Evolutionary conservation across 768 basidiomycete species (phyloP).

Genomic region (Boletus huronensis): DNA sequence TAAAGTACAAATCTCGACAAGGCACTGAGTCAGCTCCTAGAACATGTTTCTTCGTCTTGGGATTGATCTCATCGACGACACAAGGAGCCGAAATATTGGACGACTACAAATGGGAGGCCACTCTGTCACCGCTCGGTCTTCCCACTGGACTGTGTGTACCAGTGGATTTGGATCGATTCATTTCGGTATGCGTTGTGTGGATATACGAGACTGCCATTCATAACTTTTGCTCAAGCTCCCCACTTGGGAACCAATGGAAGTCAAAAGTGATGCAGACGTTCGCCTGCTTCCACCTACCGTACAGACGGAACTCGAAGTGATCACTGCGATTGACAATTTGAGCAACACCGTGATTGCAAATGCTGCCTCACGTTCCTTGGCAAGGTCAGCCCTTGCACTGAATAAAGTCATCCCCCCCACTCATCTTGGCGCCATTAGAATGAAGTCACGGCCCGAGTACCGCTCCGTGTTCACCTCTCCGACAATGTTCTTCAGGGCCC

Average conservation of each 20-base stretch:
- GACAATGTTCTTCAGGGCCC: conserved; percentile 75
- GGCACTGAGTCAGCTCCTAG: conserved; percentile 40
- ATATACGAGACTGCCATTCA: conserved; percentile 4
- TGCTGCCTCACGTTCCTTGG: conserved; percentile 85
- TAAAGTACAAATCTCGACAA: background rate
- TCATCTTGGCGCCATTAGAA: conserved; percentile 38
- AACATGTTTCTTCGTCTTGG: conserved; percentile 94
- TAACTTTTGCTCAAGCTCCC: conserved; percentile 53
- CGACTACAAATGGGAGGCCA: conserved; percentile 92
- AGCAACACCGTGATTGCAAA: conserved; percentile 96
- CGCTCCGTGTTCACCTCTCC: conserved; percentile 74
- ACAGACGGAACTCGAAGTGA: conserved; percentile 75
- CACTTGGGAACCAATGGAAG: conserved; percentile 49
- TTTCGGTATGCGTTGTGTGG: conserved; percentile 53
- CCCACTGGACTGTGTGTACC: conserved; percentile 93
- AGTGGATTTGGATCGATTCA: conserved; percentile 74
- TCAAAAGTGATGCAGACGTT: conserved; percentile 33
- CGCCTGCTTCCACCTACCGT: conserved; percentile 63
- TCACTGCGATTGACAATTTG: conserved; percentile 89
- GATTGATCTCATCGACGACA: conserved; percentile 85
- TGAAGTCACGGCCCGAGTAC: conserved; percentile 77
- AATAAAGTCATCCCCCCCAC: background rate
- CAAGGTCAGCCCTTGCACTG: conserved; percentile 50
- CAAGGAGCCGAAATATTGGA: conserved; percentile 92
- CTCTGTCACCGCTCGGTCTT: conserved; percentile 76